A percentile compares a stretch with the other conserved stretches of the same genome.
Evolutionary conservation across 2,329 filamentous ascomycete species (phyloP).

Genomic region (Pseudocercospora musae): DNA sequence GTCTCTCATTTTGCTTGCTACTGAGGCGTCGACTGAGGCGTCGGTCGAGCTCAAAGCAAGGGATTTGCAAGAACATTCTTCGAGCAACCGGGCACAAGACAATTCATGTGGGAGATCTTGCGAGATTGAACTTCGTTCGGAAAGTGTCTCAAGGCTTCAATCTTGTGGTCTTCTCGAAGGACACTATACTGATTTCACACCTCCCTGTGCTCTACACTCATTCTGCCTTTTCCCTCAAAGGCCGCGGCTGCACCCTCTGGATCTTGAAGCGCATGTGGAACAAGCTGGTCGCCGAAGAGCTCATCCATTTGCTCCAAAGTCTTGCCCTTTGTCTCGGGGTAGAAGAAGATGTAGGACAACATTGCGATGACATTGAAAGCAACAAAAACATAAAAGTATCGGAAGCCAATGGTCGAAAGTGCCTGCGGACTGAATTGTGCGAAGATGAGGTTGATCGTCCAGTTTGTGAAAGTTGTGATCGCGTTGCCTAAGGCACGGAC

Average conservation of each 20-base stretch:
- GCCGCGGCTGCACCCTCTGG: conserved; percentile 17
- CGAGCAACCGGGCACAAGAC: neutral
- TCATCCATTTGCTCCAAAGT: conserved; percentile 32
- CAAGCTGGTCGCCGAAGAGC: conserved; percentile 33
- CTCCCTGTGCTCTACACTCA: neutral
- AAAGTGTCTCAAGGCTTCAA: neutral
- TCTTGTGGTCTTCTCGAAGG: neutral
- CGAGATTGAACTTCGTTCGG: neutral
- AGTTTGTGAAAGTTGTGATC: conserved; percentile 46
- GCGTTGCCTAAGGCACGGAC: conserved; percentile 44
- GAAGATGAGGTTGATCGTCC: conserved; percentile 48
- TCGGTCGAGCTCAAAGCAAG: neutral
- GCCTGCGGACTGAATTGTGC: conserved; percentile 50
- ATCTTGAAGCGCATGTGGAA: conserved; percentile 38
- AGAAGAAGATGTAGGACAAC: conserved; percentile 45
- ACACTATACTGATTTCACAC: neutral
- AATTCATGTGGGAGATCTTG: neutral
- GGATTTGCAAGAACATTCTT: neutral
- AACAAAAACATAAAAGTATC: conserved; percentile 51
- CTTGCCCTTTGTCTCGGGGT: conserved; percentile 56
- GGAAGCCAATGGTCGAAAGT: conserved; percentile 43
- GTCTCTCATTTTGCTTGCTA: neutral
- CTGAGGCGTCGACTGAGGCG: neutral
- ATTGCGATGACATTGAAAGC: conserved; percentile 45
- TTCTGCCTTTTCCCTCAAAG: neutral